phyloP scores from a whole-genome alignment of 2,329 filamentous ascomycete genomes.

The Neopestalotiopsis sp. region DNA sequence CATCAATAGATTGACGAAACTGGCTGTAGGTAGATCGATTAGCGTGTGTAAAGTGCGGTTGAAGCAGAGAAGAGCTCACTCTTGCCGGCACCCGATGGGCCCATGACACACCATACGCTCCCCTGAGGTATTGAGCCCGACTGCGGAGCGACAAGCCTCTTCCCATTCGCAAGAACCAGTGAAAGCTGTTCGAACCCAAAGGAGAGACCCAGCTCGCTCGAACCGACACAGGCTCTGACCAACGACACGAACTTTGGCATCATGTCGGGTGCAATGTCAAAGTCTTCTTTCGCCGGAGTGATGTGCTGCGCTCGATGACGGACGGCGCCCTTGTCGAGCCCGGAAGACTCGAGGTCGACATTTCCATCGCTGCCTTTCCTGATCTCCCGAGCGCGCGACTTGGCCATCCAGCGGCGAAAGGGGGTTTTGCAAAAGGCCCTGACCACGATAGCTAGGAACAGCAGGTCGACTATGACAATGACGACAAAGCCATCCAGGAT shows the following conservation, averaged over 20 bases:
- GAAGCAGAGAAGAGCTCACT: slow-evolving; percentile 8
- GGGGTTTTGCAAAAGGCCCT: neutral
- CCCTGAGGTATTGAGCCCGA: slow-evolving; percentile 1
- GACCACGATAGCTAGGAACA: slow-evolving; percentile 1
- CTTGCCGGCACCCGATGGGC: slow-evolving; percentile 10
- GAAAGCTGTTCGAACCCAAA: slow-evolving; percentile 6
- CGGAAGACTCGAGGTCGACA: slow-evolving; percentile 3
- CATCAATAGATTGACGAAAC: slow-evolving; percentile 9
- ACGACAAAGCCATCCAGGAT: neutral
- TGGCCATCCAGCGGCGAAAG: neutral
- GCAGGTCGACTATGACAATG: slow-evolving; percentile 3
- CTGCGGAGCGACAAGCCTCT: neutral
- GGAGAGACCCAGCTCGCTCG: slow-evolving; percentile 1
- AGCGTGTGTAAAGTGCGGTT: neutral
- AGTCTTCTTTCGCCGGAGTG: neutral
- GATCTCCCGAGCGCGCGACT: neutral
- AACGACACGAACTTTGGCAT: slow-evolving; percentile 5
- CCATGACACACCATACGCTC: slow-evolving; percentile 13
- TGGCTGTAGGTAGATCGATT: neutral
- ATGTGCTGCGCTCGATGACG: slow-evolving; percentile 2
- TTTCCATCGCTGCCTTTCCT: neutral
- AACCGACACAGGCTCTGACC: slow-evolving; percentile 1
- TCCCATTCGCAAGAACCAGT: neutral
- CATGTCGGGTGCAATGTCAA: neutral
- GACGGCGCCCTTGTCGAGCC: neutral